Evolutionary conservation across 1,284 basidiomycete genomes (phyloP), one percentile per base, ranked within the genome.

Genomic region (Xanthoconium separans): DNA sequence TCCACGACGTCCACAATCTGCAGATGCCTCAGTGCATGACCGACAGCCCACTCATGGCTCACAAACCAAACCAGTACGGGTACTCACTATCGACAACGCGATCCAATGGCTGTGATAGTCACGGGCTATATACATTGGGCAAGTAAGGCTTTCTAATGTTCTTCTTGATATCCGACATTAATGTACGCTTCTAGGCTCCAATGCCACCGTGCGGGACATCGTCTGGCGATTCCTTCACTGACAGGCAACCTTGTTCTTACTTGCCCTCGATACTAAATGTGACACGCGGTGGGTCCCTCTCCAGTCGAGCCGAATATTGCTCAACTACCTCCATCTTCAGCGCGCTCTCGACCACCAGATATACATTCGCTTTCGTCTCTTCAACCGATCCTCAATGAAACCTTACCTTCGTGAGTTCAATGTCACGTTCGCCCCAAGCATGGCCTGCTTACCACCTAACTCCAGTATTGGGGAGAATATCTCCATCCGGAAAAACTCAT

Each of bases 61-160:
- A 57, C 61, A 7, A 64, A 65, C 22, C 61, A 67, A 22, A 22
- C 4, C 22, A 22, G 22, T 22, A 22, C 22, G 22, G 22, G 22
- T 22, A 22, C 22, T 22, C 4, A 4, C 4, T 22, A 22, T 22
- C 22, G 22, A 22, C 22, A 22, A 4, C 22, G 22, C 22, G 83
- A 85, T 60, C 80, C 82, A 0, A 87, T 85, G 65, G 85, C 85
- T 1, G 68, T 59, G 2, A 75, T 85, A 20, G 74, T 85, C 20
- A 73, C 76, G 0, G 73, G 79, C 0, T 83, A 79, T 55, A 78
- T 77, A 56, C 77, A 71, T 51, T 0, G 75, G 75, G 5, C 41
- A 70, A 61, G 81, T 80, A 54, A 42, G 46, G 43, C 3, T 13
- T 48, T 30, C 30, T 9, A 15, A 30, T 7, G 1, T 34, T 22